Percentiles rank a stretch among this genome's conserved stretches.
Evolutionary conservation across 2,329 filamentous ascomycete species (phyloP).

Genomic region (Monosporascus sp.): DNA sequence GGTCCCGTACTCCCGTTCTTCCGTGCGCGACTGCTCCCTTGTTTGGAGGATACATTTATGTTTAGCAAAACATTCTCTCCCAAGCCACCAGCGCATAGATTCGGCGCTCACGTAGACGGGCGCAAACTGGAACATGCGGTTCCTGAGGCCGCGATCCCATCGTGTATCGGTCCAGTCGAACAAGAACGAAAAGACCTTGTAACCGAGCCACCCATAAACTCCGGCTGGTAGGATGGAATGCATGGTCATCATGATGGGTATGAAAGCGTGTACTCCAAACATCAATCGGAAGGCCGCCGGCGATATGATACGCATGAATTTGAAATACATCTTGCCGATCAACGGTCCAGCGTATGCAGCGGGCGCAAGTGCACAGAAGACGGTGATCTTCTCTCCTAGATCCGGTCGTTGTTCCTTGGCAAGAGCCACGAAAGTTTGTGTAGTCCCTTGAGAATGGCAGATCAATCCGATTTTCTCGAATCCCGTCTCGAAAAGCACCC

Average conservation of each 20-base stretch:
- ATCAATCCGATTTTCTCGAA: constrained; percentile 80
- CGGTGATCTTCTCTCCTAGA: constrained; percentile 73
- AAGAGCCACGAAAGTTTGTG: constrained; percentile 79
- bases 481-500: constrained; percentile 75
- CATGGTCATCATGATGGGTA: constrained; percentile 88
- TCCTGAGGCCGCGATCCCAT: constrained; percentile 75
- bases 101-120: constrained; percentile 88
- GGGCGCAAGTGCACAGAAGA: constrained; percentile 87
- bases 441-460: constrained; percentile 87
- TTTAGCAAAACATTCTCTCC: constrained; percentile 70
- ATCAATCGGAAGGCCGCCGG: constrained; percentile 71
- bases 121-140: constrained; percentile 87
- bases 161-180: constrained; percentile 82
- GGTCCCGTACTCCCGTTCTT: constrained; percentile 57
- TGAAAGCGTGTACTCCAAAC: constrained; percentile 91
- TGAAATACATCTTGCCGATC: constrained; percentile 84
- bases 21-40: constrained; percentile 59
- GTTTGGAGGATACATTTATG: constrained; percentile 87
- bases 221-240: constrained; percentile 60
- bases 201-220: constrained; percentile 78
- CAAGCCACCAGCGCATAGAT: constrained; percentile 94
- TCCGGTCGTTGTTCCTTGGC: constrained; percentile 88
- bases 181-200: constrained; percentile 82
- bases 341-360: constrained; percentile 86
- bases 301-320: constrained; percentile 80